A percentile compares a stretch with the other conserved stretches of the same genome.
Evolutionary conservation across 1,284 basidiomycete species (phyloP).

Genomic region (Ceratobasidium sp.): DNA sequence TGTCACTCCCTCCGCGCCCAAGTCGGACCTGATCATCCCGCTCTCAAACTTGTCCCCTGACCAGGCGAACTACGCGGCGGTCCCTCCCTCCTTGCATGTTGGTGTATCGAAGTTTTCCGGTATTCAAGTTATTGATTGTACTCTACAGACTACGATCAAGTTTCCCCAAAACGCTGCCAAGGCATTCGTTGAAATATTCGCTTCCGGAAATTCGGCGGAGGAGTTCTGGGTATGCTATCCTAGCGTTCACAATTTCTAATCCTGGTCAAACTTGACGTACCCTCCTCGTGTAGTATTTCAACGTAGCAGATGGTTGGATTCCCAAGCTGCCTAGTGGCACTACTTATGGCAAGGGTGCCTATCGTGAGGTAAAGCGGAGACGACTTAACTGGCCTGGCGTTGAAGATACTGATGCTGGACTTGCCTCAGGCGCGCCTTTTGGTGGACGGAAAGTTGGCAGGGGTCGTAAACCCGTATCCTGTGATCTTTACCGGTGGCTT

Average conservation of each 20-base stretch:
- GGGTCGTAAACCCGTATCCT: slow-evolving; percentile 79
- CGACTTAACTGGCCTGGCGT: background rate
- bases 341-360: slow-evolving; percentile 71
- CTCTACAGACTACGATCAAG: slow-evolving; percentile 69
- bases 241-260: too few relatives aligned
- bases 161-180: slow-evolving; percentile 73
- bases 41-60: slow-evolving; percentile 70
- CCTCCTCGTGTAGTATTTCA: slow-evolving; percentile 68
- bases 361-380: slow-evolving; percentile 69
- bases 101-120: slow-evolving; percentile 46
- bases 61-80: slow-evolving; percentile 73
- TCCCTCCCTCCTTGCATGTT: slow-evolving; percentile 77
- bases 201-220: slow-evolving; percentile 77
- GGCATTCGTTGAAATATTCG: slow-evolving; percentile 75
- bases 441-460: slow-evolving; percentile 79
- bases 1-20: slow-evolving; percentile 65
- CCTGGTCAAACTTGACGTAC: slow-evolving; percentile 29
- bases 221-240: slow-evolving; percentile 75
- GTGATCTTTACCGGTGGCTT: slow-evolving; percentile 86
- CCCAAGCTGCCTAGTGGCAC: slow-evolving; percentile 64
- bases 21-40: slow-evolving; percentile 73
- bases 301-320: slow-evolving; percentile 70
- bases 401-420: background rate
- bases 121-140: background rate
- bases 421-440: slow-evolving; percentile 61